A percentile compares a stretch with the other conserved stretches of the same genome.
Evolutionary conservation across 2,329 filamentous ascomycete genomes (phyloP).

Genomic region (Didymella arachidicola): DNA sequence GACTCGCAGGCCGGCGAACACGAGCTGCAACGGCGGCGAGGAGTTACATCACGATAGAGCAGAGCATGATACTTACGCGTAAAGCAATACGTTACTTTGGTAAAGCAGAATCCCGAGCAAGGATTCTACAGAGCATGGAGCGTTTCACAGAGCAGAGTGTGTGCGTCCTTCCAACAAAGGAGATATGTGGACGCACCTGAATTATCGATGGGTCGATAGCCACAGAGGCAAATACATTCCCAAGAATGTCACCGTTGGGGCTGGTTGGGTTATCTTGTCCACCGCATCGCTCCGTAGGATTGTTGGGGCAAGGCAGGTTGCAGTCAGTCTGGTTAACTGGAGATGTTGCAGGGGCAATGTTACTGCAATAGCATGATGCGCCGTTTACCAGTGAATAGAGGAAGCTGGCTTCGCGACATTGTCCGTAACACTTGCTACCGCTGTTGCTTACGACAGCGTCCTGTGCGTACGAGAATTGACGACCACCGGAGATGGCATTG

Average conservation of each 20-base stretch:
- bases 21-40: constrained; percentile 2
- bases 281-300: constrained; percentile 1
- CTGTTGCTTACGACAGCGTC: background rate
- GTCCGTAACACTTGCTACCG: background rate
- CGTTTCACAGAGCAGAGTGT: background rate
- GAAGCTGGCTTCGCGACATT: background rate
- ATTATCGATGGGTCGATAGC: background rate
- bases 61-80: background rate
- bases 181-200: constrained; percentile 3
- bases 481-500: background rate
- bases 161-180: background rate
- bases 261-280: background rate
- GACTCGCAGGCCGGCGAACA: background rate
- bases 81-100: constrained; percentile 2
- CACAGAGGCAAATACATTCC: background rate
- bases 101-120: background rate
- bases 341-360: background rate
- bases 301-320: background rate
- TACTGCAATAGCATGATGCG: constrained; percentile 5
- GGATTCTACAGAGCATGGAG: constrained; percentile 5
- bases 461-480: background rate
- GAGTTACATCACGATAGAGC: background rate
- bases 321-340: background rate
- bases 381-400: background rate
- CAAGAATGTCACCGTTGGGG: background rate